Conservation (phyloP, 2,329 filamentous ascomycete genomes). For the Aspergillus pseudotamarii region DNA sequence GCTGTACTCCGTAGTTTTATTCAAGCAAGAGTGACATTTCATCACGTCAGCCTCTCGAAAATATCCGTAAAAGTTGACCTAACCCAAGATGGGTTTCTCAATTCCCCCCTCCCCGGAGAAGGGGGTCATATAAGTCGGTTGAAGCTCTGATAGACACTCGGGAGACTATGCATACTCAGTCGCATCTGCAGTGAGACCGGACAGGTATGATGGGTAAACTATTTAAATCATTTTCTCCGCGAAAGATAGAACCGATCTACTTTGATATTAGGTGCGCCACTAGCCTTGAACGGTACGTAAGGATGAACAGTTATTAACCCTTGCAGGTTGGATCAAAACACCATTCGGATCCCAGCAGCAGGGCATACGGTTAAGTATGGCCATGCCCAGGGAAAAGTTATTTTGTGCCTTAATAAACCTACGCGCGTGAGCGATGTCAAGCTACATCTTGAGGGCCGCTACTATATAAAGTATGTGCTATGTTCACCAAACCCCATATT, state of each 20-base stretch:
- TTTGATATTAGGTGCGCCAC: not conserved
- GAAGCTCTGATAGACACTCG: not conserved
- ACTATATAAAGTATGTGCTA: not conserved
- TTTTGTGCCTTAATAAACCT: not conserved
- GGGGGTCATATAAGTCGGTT: not conserved
- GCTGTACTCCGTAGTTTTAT: too few relatives aligned
- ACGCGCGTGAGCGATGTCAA: not conserved
- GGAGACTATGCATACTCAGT: not conserved
- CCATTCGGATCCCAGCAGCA: not conserved
- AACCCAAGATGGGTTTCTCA: too few relatives aligned
- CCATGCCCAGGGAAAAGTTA: not conserved
- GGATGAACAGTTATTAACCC: too few relatives aligned
- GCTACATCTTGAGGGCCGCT: not conserved
- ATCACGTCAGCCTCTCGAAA: not conserved
- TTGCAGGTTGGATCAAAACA: not conserved
- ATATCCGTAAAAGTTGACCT: not conserved
- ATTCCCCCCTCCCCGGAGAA: too few relatives aligned
- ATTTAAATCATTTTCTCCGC: not conserved
- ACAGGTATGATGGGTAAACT: not conserved
- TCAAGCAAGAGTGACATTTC: not conserved
- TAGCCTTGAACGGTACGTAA: too few relatives aligned
- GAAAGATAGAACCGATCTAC: not conserved
- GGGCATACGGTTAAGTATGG: not conserved
- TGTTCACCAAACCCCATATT: not conserved
- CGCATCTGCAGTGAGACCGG: not conserved